Base-by-base conservation (phyloP, 1,139 yeast species). In the Pneumocystis canis region DNA sequence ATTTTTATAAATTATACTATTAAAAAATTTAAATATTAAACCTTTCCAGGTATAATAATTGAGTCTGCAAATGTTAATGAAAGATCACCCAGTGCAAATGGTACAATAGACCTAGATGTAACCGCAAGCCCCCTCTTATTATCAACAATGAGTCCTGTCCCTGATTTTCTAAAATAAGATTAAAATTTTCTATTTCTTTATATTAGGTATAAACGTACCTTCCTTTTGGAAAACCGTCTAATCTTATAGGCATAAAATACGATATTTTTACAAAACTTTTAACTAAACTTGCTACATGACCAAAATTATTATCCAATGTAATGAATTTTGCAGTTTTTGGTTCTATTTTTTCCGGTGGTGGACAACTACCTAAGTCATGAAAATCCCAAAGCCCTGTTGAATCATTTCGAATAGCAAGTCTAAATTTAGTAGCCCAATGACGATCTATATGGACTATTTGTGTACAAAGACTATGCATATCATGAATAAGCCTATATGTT, bases 351-450 rank as follows among this genome's bases (percentile, higher is more conserved):
- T 72, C 71, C 2, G 71, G 69, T 1, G 85, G 83, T 37, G 84
- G 71, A 2, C 90, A 84, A 18, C 83, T 84, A 66, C 85, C 90
- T 40, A 89, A 73, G 56, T 82, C 81, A 14, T 79, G 78, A 71
- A 84, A 87, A 71, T 89, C 95, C 97, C 97, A 90, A 39, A 89
- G 73, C 2, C 97, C 97, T 0, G 95, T 84, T 11, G 70, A 73
- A 60, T 89, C 96, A 71, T 90, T 88, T 73, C 96, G 79, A 3
- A 80, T 79, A 5, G 92, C 94, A 64, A 85, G 70, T 69, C 85
- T 80, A 73, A 89, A 85, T 33, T 84, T 78, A 9, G 84, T 80
- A 65, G 81, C 79, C 96, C 96, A 89, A 74, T 88, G 96, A 69
- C 96, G 83, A 70, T 89, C 96, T 63, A 89, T 79, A 69, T 82